These are phyloP conservation scores for Neurospora africana DNA, from an alignment of 495 filamentous ascomycete species.

Conservation along the genomic window DNA sequence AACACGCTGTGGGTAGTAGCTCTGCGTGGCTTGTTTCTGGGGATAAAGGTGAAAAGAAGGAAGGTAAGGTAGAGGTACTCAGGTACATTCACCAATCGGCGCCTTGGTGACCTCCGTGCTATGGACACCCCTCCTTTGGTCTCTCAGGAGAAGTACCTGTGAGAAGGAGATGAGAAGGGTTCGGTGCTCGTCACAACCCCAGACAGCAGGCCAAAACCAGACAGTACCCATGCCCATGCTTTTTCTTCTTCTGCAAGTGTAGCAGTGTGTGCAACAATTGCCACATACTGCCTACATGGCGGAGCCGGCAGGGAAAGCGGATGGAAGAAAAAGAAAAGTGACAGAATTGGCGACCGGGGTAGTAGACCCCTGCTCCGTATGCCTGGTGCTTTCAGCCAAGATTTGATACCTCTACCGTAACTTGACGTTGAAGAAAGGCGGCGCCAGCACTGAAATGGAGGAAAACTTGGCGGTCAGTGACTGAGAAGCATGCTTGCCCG, in stretches of 20 bases:
- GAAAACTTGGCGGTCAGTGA: not conserved
- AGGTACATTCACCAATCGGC: not conserved
- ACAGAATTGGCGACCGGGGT: conserved; percentile 3
- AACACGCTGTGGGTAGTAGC: not conserved
- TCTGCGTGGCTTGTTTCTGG: not conserved
- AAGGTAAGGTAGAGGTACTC: not conserved
- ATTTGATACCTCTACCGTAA: not conserved
- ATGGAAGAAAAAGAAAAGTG: conserved; percentile 9
- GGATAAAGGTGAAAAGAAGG: not conserved
- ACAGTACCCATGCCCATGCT: not conserved
- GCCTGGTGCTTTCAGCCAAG: not conserved
- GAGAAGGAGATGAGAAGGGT: not conserved
- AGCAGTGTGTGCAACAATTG: not conserved
- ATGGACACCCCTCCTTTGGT: not conserved
- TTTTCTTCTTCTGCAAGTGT: not conserved
- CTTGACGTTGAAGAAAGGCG: not conserved
- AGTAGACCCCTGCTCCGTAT: not conserved
- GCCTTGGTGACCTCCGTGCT: not conserved
- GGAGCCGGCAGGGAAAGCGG: not conserved
- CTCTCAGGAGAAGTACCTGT: not conserved
- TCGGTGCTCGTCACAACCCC: not conserved
- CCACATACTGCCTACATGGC: not conserved
- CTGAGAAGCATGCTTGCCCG: not conserved
- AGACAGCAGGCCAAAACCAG: not conserved
- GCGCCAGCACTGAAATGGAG: not conserved